Conservation (phyloP, 2,329 filamentous ascomycete genomes). For the Xylaria sp. region DNA sequence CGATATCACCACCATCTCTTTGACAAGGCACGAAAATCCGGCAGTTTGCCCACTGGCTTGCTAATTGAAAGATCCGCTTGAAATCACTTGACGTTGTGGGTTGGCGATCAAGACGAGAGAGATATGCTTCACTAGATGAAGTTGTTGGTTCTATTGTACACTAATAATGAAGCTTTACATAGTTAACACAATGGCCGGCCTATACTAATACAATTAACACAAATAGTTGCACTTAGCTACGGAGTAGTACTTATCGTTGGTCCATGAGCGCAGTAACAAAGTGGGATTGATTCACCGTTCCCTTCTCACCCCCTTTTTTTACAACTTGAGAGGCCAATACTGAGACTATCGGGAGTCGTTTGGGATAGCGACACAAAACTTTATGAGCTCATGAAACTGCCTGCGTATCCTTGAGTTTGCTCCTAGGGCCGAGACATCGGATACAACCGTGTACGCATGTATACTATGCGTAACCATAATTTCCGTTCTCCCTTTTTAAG, state of each 20-base stretch:
- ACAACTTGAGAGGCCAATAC: neutral
- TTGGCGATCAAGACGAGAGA: neutral
- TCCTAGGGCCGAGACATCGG: neutral
- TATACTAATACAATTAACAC: no score
- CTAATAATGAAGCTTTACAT: no score
- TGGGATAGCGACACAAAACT: neutral
- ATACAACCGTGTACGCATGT: neutral
- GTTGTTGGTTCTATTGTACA: neutral
- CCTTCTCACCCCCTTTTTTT: neutral
- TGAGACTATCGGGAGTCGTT: neutral
- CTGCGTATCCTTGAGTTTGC: constrained; percentile 5
- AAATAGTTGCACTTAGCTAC: no score
- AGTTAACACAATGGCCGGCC: no score
- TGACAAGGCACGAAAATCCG: neutral
- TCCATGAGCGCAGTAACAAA: no score
- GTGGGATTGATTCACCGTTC: neutral
- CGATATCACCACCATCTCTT: neutral
- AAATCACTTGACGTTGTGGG: neutral
- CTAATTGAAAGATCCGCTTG: neutral
- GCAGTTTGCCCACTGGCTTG: neutral
- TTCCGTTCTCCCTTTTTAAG: neutral
- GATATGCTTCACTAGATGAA: neutral
- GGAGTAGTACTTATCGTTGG: no score
- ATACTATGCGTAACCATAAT: constrained; percentile 10
- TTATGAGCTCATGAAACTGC: neutral